Conservation (phyloP, 2,329 filamentous ascomycete genomes). For the Aureobasidium vineae region DNA sequence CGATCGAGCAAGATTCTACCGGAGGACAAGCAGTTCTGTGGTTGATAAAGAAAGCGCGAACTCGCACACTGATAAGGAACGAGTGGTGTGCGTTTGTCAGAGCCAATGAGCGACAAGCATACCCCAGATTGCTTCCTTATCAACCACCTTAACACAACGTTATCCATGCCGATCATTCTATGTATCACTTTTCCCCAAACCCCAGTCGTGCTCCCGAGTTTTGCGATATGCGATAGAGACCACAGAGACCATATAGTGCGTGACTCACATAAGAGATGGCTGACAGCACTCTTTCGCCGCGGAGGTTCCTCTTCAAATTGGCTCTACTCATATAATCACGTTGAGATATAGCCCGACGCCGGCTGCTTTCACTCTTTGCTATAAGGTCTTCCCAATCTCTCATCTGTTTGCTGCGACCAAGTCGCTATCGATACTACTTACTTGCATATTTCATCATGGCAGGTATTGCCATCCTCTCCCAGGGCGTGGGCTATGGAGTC, state of each 20-base stretch:
- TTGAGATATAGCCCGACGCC: neutral
- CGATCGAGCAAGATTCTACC: slow-evolving; percentile 12
- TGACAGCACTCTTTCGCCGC: neutral
- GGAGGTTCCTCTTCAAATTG: neutral
- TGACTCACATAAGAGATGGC: neutral
- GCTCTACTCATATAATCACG: neutral
- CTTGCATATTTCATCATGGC: neutral
- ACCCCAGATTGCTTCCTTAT: slow-evolving; percentile 19
- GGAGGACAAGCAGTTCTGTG: neutral
- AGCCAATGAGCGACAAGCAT: slow-evolving; percentile 19
- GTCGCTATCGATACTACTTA: neutral
- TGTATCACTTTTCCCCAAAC: neutral
- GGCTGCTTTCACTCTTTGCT: neutral
- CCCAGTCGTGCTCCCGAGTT: slow-evolving; percentile 2
- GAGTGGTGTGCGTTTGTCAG: slow-evolving; percentile 19
- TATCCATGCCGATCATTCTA: slow-evolving; percentile 8
- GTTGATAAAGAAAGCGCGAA: neutral
- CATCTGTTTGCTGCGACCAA: neutral
- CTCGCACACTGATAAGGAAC: slow-evolving; percentile 11
- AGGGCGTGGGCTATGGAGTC: slow-evolving; percentile 74
- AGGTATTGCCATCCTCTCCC: slow-evolving; percentile 42
- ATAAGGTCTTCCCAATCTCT: neutral
- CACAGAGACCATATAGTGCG: neutral
- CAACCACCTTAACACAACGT: slow-evolving; percentile 1
- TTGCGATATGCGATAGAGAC: slow-evolving; percentile 9